phyloP scores from a whole-genome alignment of 164 flowering plant genomes.

The Euptelea pleiosperma region DNA sequence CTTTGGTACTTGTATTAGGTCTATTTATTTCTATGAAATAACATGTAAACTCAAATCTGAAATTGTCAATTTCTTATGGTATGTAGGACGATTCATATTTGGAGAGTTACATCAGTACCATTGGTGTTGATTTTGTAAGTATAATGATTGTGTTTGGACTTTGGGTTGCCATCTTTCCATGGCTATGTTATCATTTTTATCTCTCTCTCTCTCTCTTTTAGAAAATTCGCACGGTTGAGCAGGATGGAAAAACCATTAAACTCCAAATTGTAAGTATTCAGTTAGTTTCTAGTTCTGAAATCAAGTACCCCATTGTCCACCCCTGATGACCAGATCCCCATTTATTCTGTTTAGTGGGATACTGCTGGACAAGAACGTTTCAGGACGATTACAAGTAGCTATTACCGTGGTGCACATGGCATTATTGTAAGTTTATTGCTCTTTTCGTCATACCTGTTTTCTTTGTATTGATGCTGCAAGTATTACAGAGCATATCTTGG shows the following conservation, averaged over 20 bases:
- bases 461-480: not conserved
- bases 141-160: not conserved
- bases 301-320: not conserved
- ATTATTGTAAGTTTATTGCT: conserved; percentile 50
- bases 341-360: conserved; percentile 55
- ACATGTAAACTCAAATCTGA: not conserved
- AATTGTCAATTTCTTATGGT: conserved; percentile 1
- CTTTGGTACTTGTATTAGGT: not conserved
- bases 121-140: conserved; percentile 52
- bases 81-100: conserved; percentile 42
- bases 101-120: conserved; percentile 50
- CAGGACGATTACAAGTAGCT: conserved; percentile 82
- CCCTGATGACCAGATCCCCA: not conserved
- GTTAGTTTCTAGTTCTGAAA: not conserved
- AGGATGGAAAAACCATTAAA: conserved; percentile 45
- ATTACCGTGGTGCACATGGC: conserved; percentile 89
- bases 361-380: conserved; percentile 88
- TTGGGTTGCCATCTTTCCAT: not conserved
- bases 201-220: conserved; percentile 5
- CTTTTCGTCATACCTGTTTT: not conserved
- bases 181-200: conserved; percentile 2
- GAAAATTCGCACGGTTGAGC: conserved; percentile 52
- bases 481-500: not conserved
- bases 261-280: conserved; percentile 41
- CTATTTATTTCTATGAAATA: not conserved